Percentiles rank a stretch among this genome's conserved stretches.
Evolutionary conservation across 140 eudicot species (phyloP).

Genomic region (Ambrosia hybrid): DNA sequence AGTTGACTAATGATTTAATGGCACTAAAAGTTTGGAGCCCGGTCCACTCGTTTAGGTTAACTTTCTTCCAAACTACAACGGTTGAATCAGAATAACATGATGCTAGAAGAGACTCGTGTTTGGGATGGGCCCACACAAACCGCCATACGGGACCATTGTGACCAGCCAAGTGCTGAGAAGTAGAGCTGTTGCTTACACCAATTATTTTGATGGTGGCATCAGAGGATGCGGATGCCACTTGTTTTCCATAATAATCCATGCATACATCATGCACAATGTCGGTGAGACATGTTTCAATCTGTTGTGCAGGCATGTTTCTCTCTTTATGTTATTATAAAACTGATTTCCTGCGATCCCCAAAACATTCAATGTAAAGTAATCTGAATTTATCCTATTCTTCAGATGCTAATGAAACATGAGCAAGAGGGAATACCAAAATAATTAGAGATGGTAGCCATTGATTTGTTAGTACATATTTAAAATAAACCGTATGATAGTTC

Average conservation of each 20-base stretch:
- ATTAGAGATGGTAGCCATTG: too few species aligned
- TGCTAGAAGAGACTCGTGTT: constrained; percentile 29
- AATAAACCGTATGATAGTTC: neutral
- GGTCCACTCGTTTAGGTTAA: constrained; percentile 69
- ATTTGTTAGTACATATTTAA: neutral
- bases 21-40: constrained; percentile 64
- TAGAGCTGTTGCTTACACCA: constrained; percentile 64
- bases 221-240: constrained; percentile 70
- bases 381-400: neutral
- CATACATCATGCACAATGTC: constrained; percentile 75
- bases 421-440: neutral
- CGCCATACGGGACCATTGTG: constrained; percentile 34
- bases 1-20: constrained; percentile 82
- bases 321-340: constrained; percentile 6
- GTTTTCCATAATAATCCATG: constrained; percentile 59
- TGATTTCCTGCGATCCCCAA: constrained; percentile 20
- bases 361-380: neutral
- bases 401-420: neutral
- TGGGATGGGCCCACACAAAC: constrained; percentile 30
- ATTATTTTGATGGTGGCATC: constrained; percentile 68
- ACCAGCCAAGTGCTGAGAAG: constrained; percentile 84
- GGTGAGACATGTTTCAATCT: constrained; percentile 84
- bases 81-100: constrained; percentile 74
- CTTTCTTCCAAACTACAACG: constrained; percentile 83
- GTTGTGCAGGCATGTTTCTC: constrained; percentile 69